phyloP scores from a whole-genome alignment of 176 grass and related monocot genomes.

The Lolium perenne region DNA sequence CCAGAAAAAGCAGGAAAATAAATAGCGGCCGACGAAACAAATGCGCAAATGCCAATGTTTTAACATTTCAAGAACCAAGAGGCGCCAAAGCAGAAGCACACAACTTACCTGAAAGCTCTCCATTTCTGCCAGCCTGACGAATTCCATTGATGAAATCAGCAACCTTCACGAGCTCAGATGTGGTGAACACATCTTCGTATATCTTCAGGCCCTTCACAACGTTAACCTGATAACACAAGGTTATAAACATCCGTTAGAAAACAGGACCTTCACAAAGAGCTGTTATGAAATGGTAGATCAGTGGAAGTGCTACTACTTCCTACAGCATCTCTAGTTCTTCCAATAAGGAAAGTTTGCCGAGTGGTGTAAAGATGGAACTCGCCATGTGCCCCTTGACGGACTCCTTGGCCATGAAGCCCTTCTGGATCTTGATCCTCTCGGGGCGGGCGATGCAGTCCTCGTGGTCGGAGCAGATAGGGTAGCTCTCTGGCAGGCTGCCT shows the following conservation, averaged over 20 bases:
- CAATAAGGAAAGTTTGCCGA: slow-evolving; percentile 67
- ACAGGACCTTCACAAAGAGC: background rate
- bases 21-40: background rate
- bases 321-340: slow-evolving; percentile 74
- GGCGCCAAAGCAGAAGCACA: slow-evolving; percentile 18
- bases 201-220: slow-evolving; percentile 96
- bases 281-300: slow-evolving; percentile 17
- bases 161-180: slow-evolving; percentile 79
- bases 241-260: slow-evolving; percentile 43
- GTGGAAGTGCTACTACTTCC: slow-evolving; percentile 62
- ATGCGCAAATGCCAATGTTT: background rate
- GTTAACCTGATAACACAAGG: slow-evolving; percentile 78
- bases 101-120: slow-evolving; percentile 92
- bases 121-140: slow-evolving; percentile 86
- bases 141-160: slow-evolving; percentile 84
- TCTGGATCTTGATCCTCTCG: slow-evolving; percentile 92
- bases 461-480: slow-evolving; percentile 72
- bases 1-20: slow-evolving; percentile 1
- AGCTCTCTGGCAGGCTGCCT: slow-evolving; percentile 68
- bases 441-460: slow-evolving; percentile 70
- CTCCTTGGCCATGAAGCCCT: slow-evolving; percentile 97
- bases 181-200: slow-evolving; percentile 91
- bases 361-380: slow-evolving; percentile 78
- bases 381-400: slow-evolving; percentile 96
- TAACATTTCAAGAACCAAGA: background rate